phyloP scores from a whole-genome alignment of 768 basidiomycete genomes.

The Cyathus striatus region DNA sequence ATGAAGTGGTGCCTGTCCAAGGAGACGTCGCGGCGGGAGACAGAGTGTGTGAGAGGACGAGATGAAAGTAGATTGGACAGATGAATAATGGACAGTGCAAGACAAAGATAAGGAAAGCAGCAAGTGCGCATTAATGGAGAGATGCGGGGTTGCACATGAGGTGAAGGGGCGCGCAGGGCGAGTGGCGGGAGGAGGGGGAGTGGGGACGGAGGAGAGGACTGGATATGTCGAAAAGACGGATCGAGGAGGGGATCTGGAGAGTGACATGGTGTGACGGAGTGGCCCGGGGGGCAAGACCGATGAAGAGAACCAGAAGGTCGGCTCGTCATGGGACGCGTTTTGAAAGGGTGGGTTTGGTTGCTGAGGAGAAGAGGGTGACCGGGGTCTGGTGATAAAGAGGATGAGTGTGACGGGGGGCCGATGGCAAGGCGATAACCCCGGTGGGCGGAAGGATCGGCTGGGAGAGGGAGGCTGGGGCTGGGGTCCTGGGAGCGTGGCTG shows the following conservation, averaged over 20 bases:
- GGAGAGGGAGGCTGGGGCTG: no score
- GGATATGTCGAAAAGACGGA: not conserved
- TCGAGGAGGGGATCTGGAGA: not conserved
- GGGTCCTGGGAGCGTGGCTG: not conserved
- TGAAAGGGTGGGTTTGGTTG: constrained; percentile 5
- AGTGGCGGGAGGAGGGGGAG: not conserved
- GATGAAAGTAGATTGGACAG: not conserved
- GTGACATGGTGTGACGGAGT: constrained; percentile 7
- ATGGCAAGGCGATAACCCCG: constrained; percentile 16
- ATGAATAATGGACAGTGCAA: not conserved
- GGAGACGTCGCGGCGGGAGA: no score
- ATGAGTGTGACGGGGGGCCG: constrained; percentile 11
- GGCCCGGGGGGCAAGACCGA: constrained; percentile 8
- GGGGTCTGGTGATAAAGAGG: no score
- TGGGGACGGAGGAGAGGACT: not conserved
- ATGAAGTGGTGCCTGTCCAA: no score
- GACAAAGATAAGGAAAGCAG: not conserved
- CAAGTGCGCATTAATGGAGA: not conserved
- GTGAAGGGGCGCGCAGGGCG: no score
- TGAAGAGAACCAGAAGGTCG: constrained; percentile 16
- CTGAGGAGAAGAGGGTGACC: constrained; percentile 21
- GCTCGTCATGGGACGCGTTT: constrained; percentile 9
- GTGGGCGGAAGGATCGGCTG: constrained; percentile 10
- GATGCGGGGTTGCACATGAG: no score
- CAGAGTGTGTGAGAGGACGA: not conserved